A percentile compares a stretch with the other conserved stretches of the same genome.
Evolutionary conservation across 257 asterid genomes (phyloP).

Genomic region (Penstemon davidsonii): DNA sequence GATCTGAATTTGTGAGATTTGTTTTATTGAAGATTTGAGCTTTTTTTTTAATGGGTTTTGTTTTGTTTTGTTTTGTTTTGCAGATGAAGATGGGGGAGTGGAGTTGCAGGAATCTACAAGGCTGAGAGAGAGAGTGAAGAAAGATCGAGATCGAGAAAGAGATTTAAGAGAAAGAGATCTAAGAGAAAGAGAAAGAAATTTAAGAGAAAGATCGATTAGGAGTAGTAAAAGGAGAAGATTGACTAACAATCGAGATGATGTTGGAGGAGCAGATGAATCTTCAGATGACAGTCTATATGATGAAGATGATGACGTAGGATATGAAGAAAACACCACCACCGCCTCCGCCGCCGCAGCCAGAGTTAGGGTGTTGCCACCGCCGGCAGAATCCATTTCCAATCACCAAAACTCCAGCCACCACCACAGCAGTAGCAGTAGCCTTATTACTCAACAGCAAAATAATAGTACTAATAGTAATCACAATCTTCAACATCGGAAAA

Average conservation of each 20-base stretch:
- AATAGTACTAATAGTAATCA: conserved; percentile 30
- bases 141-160: conserved; percentile 78
- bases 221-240: conserved; percentile 66
- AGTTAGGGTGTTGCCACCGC: conserved; percentile 48
- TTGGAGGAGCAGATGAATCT: conserved; percentile 60
- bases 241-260: conserved; percentile 47
- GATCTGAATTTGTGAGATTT: conserved; percentile 47
- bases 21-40: neutral
- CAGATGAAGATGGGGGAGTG: conserved; percentile 86
- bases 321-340: conserved; percentile 38
- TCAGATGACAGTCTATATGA: conserved; percentile 90
- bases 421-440: conserved; percentile 40
- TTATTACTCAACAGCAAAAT: conserved; percentile 35
- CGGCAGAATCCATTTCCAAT: conserved; percentile 42
- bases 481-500: conserved; percentile 67
- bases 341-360: conserved; percentile 34
- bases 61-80: conserved; percentile 29
- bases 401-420: conserved; percentile 38
- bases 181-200: conserved; percentile 51
- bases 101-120: conserved; percentile 83
- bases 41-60: neutral
- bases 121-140: conserved; percentile 88
- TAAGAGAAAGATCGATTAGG: conserved; percentile 57
- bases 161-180: conserved; percentile 51
- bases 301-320: conserved; percentile 71